Base-by-base conservation (phyloP, 257 asterid genomes). In the Euphrasia confusa region DNA sequence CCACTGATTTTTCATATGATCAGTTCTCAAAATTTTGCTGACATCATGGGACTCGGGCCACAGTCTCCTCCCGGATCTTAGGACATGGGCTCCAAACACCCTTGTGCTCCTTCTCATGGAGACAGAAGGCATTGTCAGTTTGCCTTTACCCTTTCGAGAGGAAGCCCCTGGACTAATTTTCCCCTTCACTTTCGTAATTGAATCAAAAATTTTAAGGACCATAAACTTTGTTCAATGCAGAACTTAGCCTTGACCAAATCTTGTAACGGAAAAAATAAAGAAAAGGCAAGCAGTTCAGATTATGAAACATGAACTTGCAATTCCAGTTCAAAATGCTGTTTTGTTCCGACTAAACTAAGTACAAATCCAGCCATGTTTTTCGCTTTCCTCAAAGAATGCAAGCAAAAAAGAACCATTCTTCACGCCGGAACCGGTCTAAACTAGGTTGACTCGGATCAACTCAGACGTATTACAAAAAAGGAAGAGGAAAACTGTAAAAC, bases 61-160 rank as follows among this genome's bases (percentile, higher is more conserved):
- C 50, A 88, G 75, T 56, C 83, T 75, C 73, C 95, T 79, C 11
- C 98, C 96, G 1, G 98, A 91, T 47, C 98, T 78, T 67, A 91
- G 72, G 47, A 88, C 92, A 65, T 92, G 81, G 0, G 93, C 72
- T 72, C 95, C 96, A 49, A 84, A 80, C 60, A 91, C 88, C 77
- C 96, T 75, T 28, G 95, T 86, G 47, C 75, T 78, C 72, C 94
- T 80, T 77, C 94, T 79, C 95, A 88, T 88, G 45, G 88, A 91
- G 4, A 82, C 95, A n/a, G 95, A 81, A 78, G 97, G 97, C 97
- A 90, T 90, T 65, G 73, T 79, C 66, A 4, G 39, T 33, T 63
- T 65, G 65, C 48, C 69, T 66, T 60, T 67, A 53, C 63, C 76
- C 67, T 61, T 69, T 42, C 49, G 60, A 71, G 72, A 79, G 76